Conservation (phyloP, 495 filamentous ascomycete species). For the Talaromyces ruber region DNA sequence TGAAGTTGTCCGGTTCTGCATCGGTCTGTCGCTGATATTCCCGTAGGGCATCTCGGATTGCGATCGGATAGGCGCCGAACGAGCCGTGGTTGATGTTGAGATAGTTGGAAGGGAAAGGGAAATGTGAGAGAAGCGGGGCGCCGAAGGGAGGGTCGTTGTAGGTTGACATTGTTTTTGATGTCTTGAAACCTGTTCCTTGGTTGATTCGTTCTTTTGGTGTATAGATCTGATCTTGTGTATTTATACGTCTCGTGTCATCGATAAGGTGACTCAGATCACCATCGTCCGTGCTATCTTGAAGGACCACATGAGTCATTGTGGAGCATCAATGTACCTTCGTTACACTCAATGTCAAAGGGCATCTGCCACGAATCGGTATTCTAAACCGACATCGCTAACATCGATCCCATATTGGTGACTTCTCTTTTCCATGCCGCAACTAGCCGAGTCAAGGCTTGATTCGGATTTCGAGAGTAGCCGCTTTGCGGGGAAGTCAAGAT, state of each 20-base stretch:
- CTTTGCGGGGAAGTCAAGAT: neutral
- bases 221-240: neutral
- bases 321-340: neutral
- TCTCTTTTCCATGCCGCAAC: neutral
- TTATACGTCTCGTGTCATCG: neutral
- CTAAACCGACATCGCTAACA: neutral
- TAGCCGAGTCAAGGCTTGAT: neutral
- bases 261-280: neutral
- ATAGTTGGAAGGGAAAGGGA: neutral
- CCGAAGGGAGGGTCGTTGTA: neutral
- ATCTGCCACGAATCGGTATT: neutral
- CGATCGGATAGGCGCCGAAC: constrained; percentile 61
- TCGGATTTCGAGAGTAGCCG: neutral
- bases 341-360: neutral
- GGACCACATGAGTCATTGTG: neutral
- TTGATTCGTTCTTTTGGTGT: neutral
- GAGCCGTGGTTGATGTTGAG: constrained; percentile 41
- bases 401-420: neutral
- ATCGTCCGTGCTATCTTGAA: neutral
- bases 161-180: neutral
- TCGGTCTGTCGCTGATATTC: constrained; percentile 51
- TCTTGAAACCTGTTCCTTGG: neutral
- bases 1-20: constrained; percentile 56
- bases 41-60: constrained; percentile 44
- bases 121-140: neutral